These are phyloP conservation scores for Neoboletus subvelutipes DNA, from an alignment of 768 basidiomycete species.

Conservation along the genomic window DNA sequence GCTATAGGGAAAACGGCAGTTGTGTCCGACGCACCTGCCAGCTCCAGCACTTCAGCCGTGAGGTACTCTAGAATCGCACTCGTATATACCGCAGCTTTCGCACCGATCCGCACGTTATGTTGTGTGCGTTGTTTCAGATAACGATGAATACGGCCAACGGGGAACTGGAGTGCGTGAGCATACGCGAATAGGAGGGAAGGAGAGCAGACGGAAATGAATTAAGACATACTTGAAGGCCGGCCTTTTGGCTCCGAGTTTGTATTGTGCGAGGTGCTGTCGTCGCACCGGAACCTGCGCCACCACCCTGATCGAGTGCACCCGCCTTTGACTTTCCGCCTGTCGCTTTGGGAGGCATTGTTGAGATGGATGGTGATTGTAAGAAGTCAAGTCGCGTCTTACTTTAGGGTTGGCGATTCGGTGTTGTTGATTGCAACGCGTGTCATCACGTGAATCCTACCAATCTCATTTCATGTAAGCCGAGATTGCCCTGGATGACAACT, in stretches of 20 bases:
- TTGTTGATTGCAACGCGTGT: slow-evolving; percentile 33
- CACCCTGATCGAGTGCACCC: slow-evolving; percentile 32
- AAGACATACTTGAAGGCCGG: slow-evolving; percentile 75
- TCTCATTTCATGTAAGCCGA: no score
- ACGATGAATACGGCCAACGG: slow-evolving; percentile 96
- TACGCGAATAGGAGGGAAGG: not conserved
- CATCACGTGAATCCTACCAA: slow-evolving; percentile 20
- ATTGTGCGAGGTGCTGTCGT: slow-evolving; percentile 39
- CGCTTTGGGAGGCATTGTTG: slow-evolving; percentile 51
- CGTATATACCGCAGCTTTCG: slow-evolving; percentile 98
- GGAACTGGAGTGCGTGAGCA: slow-evolving; percentile 56
- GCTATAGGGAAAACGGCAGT: not conserved
- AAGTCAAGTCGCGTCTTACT: slow-evolving; percentile 31
- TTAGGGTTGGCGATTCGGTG: slow-evolving; percentile 35
- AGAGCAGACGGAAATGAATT: not conserved
- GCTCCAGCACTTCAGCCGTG: slow-evolving; percentile 93
- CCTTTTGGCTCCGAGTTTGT: slow-evolving; percentile 77
- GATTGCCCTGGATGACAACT: no score
- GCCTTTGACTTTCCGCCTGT: slow-evolving; percentile 65
- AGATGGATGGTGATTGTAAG: slow-evolving; percentile 29
- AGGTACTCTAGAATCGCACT: slow-evolving; percentile 94
- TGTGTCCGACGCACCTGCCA: slow-evolving; percentile 66
- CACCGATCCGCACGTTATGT: slow-evolving; percentile 92
- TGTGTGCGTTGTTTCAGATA: slow-evolving; percentile 91
- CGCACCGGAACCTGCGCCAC: slow-evolving; percentile 30